These are phyloP conservation scores for Torrubiella hemipterigena DNA, from an alignment of 2,329 filamentous ascomycete genomes.

Conservation along the genomic window DNA sequence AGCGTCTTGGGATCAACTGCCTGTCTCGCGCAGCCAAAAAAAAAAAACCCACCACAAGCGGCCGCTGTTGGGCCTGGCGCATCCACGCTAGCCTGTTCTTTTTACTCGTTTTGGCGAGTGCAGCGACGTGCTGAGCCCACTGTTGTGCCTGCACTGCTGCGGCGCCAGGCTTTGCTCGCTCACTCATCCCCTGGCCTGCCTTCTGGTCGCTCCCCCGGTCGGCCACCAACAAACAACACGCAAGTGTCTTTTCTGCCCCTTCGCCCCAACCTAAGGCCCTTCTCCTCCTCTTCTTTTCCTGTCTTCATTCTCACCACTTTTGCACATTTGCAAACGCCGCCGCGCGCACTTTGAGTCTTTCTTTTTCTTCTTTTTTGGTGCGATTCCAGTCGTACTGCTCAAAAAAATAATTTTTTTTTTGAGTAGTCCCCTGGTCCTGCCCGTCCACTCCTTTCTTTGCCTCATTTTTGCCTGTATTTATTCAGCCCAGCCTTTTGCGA, in stretches of 20 bases:
- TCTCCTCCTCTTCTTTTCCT: constrained; percentile 17
- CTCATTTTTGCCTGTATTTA: constrained; percentile 12
- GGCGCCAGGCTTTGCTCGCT: background rate
- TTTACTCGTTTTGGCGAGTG: too few species aligned
- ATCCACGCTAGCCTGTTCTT: too few species aligned
- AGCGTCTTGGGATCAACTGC: too few species aligned
- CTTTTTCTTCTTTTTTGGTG: constrained; percentile 27
- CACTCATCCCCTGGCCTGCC: background rate
- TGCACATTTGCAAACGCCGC: constrained; percentile 10
- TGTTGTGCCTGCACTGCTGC: too few species aligned
- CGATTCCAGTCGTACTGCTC: constrained; percentile 44
- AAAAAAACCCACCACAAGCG: too few species aligned
- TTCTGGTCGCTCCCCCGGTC: background rate
- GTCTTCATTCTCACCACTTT: constrained; percentile 11
- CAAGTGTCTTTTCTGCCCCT: too few species aligned
- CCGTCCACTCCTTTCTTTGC: constrained; percentile 43
- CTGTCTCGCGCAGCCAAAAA: too few species aligned
- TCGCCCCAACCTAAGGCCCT: constrained; percentile 14
- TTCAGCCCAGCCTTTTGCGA: constrained; percentile 9
- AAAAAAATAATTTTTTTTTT: too few species aligned
- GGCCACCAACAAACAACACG: too few species aligned
- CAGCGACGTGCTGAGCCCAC: too few species aligned
- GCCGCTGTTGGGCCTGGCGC: too few species aligned
- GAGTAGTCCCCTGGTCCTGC: constrained; percentile 45
- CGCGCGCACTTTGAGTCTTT: constrained; percentile 6